Base-by-base conservation (phyloP, 805 yeast genomes). In the Cyberlindnera maritima region DNA sequence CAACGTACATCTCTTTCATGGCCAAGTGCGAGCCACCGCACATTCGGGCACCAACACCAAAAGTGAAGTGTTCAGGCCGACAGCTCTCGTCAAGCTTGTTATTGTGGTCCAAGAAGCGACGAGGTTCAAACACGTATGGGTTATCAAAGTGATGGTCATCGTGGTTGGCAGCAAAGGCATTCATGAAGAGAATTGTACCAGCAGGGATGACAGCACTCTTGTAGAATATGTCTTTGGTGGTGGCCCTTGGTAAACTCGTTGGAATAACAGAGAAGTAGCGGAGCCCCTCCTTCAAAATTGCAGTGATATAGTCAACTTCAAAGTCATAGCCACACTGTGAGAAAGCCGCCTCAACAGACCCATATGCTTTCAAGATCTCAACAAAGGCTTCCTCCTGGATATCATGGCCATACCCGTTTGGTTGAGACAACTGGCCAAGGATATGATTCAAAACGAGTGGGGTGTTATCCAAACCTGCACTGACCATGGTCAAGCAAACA, bases 381-480 rank as follows among this genome's bases (percentile, higher is more conserved):
- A 49, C 31, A 15, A 67, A 62, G 0, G 85, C 85, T 11, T 45
- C 65, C 1, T 67, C 55, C 57, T 80, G 85, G 11, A 79, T 54
- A 0, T 44, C 49, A 1, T 60, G 53, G 0, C 77, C 77, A 25
- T 57, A 48, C 14, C 47, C 52, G 11, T 25, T 39, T 2, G 72
- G 71, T 15, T 71, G 70, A 7, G 83, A 72, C 36, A 85, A 64
- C 34, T 81, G 85, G 1, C 85, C 85, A 53, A 83, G 58, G 9
- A 83, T 70, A 50, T 83, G 80, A 50, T 77, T 76, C 41, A 85
- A 68, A 39, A 79, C 83, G 28, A 84, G 68, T 0, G 89, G 83
- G 0, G 83, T 77, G 52, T 86, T 85, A 59, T 85, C 92, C 20
- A 85, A 65, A 0, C 94, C 94, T 9, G 91, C 94, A 54, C 89